A percentile compares a stretch with the other conserved stretches of the same genome.
phyloP scores from a whole-genome alignment of 2,329 filamentous ascomycete species.

The Penicillium vulpinum region DNA sequence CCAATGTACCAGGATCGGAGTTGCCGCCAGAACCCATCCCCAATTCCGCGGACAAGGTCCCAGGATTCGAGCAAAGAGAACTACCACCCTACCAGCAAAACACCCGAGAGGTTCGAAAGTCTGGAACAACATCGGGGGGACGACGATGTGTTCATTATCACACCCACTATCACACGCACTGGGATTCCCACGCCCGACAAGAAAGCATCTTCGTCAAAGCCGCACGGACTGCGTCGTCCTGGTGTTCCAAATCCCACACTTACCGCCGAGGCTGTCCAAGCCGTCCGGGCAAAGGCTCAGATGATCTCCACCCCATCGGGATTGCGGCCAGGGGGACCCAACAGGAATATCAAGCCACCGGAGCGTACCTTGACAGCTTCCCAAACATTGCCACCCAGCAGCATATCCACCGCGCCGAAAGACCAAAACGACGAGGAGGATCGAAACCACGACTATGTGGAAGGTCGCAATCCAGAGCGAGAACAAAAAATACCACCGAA shows the following conservation, averaged over 20 bases:
- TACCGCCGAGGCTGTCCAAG: slow-evolving; percentile 31
- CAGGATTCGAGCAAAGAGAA: slow-evolving; percentile 29
- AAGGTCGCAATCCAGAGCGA: slow-evolving; percentile 6
- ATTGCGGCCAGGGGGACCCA: slow-evolving; percentile 27
- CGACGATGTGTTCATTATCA: slow-evolving; percentile 40
- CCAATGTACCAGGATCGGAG: slow-evolving; percentile 26
- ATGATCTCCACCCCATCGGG: slow-evolving; percentile 28
- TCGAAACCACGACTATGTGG: background rate
- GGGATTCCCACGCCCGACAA: slow-evolving; percentile 35
- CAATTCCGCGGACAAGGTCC: slow-evolving; percentile 18
- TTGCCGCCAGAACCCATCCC: slow-evolving; percentile 17
- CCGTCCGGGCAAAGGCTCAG: slow-evolving; percentile 29
- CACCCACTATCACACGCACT: slow-evolving; percentile 46
- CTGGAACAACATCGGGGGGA: slow-evolving; percentile 17
- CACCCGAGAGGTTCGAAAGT: slow-evolving; percentile 15
- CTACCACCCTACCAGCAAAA: slow-evolving; percentile 11
- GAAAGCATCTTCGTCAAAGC: slow-evolving; percentile 17
- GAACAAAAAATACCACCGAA: slow-evolving; percentile 16
- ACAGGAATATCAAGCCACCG: slow-evolving; percentile 26
- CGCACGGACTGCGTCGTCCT: slow-evolving; percentile 21
- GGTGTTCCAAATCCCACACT: slow-evolving; percentile 21
- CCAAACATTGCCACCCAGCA: slow-evolving; percentile 15
- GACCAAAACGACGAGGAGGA: slow-evolving; percentile 8
- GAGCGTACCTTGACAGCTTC: slow-evolving; percentile 23
- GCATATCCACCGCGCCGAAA: slow-evolving; percentile 12